Conservation (phyloP, 192 early-diverging fungal species). For the Obelidium mucronatum region DNA sequence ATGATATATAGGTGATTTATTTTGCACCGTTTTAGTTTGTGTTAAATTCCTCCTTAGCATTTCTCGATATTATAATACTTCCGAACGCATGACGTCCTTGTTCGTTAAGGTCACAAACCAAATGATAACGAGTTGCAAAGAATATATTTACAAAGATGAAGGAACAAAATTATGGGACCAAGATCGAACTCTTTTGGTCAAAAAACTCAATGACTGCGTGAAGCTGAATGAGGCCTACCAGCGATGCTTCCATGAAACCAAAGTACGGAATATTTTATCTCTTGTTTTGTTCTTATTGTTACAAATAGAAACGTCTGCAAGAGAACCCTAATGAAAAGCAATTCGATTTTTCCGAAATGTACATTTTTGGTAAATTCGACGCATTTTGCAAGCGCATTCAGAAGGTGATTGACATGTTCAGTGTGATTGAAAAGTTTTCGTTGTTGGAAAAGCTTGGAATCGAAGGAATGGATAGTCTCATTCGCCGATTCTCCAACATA, state of each 20-base stretch:
- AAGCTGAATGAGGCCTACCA: conserved; percentile 71
- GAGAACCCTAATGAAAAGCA: conserved; percentile 71
- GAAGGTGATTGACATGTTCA: conserved; percentile 75
- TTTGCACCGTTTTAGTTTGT: background rate
- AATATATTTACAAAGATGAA: conserved; percentile 67
- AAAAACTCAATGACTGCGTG: conserved; percentile 63
- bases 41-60: conserved; percentile 43
- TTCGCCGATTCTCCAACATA: conserved; percentile 68
- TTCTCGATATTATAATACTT: conserved; percentile 74
- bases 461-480: conserved; percentile 69
- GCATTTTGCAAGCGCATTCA: conserved; percentile 75
- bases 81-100: conserved; percentile 71
- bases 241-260: conserved; percentile 68
- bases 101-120: conserved; percentile 76
- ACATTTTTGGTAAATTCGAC: conserved; percentile 76
- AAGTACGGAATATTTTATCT: conserved; percentile 43
- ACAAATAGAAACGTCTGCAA: conserved; percentile 52
- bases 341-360: conserved; percentile 75
- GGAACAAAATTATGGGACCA: conserved; percentile 72
- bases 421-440: conserved; percentile 70
- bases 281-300: conserved; percentile 17
- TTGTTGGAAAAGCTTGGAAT: conserved; percentile 62
- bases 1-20: conserved; percentile 65
- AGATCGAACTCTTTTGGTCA: conserved; percentile 58
- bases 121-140: conserved; percentile 74